Evolutionary conservation across 768 basidiomycete species (phyloP).

Genomic region (Strobilomyces confusus): DNA sequence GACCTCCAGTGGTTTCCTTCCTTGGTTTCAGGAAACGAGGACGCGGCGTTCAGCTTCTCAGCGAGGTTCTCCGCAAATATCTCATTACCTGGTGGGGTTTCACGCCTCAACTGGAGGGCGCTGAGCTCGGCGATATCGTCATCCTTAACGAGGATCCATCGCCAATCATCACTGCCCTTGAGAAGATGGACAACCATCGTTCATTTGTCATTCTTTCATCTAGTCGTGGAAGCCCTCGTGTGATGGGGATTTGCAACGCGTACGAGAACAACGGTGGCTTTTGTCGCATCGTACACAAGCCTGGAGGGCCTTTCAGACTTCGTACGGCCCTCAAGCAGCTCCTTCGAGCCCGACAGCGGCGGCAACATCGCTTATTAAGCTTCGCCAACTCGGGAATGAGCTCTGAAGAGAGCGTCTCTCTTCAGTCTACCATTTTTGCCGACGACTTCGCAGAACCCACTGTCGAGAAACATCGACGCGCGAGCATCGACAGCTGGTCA

Average conservation of each 20-base stretch:
- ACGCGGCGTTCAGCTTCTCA: constrained; percentile 65
- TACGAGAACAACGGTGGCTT: constrained; percentile 82
- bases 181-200: constrained; percentile 49
- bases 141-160: constrained; percentile 77
- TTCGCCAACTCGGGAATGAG: constrained; percentile 15
- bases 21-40: constrained; percentile 66
- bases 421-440: constrained; percentile 27
- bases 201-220: constrained; percentile 78
- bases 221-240: constrained; percentile 57
- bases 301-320: constrained; percentile 77
- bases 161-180: constrained; percentile 53
- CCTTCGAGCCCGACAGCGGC: constrained; percentile 31
- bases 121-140: constrained; percentile 63
- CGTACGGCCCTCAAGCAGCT: constrained; percentile 55
- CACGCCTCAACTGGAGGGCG: constrained; percentile 37
- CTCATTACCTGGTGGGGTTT: constrained; percentile 78
- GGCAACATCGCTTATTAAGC: constrained; percentile 22
- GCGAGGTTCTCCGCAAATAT: constrained; percentile 59
- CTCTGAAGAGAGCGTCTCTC: constrained; percentile 27
- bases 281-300: constrained; percentile 87
- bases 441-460: constrained; percentile 19
- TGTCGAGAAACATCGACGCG: constrained; percentile 26
- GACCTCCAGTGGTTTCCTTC: constrained; percentile 57
- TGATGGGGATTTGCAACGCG: constrained; percentile 61
- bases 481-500: constrained; percentile 32